phyloP scores from a whole-genome alignment of 1,284 basidiomycete genomes.

The Cutaneotrichosporon cyanovorans region DNA sequence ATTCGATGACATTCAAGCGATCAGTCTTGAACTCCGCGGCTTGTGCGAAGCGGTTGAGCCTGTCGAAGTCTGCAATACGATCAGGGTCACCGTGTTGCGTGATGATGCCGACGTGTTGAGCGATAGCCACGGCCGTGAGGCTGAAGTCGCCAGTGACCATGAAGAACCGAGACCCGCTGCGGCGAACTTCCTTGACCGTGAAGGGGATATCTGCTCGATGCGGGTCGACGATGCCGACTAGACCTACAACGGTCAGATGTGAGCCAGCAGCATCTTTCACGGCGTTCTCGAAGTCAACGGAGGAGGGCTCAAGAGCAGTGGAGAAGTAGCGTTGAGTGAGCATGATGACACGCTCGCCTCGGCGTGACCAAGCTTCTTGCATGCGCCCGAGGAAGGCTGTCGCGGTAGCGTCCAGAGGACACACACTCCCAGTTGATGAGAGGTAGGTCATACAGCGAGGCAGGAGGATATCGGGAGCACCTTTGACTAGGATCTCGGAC shows the following conservation, averaged over 20 bases:
- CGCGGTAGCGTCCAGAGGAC: conserved; percentile 40
- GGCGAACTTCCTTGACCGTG: conserved; percentile 50
- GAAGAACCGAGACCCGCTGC: conserved; percentile 58
- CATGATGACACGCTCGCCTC: conserved; percentile 57
- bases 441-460: conserved; percentile 48
- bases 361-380: conserved; percentile 53
- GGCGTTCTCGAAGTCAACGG: conserved; percentile 42
- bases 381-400: conserved; percentile 37
- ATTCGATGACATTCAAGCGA: conserved; percentile 1
- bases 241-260: conserved; percentile 55
- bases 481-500: conserved; percentile 51
- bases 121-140: conserved; percentile 52
- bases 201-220: conserved; percentile 55
- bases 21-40: conserved; percentile 4
- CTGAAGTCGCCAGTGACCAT: conserved; percentile 62
- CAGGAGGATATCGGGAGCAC: conserved; percentile 56
- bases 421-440: conserved; percentile 41
- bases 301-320: conserved; percentile 24
- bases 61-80: conserved; percentile 20
- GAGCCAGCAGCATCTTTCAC: conserved; percentile 30
- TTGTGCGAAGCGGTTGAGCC: conserved; percentile 20
- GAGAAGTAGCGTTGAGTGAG: conserved; percentile 39
- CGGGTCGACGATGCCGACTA: conserved; percentile 60
- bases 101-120: conserved; percentile 55
- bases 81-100: conserved; percentile 48